Base-by-base conservation (phyloP, 2,329 filamentous ascomycete genomes). In the Claviceps sorghi region DNA sequence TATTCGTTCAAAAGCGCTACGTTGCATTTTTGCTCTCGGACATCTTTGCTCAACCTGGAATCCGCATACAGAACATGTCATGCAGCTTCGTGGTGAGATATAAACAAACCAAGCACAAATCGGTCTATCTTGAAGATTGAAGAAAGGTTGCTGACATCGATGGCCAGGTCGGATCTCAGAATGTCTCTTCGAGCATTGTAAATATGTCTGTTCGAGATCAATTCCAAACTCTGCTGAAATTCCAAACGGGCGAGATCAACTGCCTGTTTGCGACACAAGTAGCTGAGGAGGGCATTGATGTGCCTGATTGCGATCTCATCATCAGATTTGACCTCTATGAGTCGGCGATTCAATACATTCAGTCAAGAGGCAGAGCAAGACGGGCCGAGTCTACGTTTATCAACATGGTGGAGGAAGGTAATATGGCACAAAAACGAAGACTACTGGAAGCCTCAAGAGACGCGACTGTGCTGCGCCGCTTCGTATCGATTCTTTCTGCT, bases 321-420 rank as follows among this genome's bases (percentile, higher is more conserved):
- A 73, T 86, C 54, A 70, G 90, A 2, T 98, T 96, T 61, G 88
- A 97, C 62, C 76, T 95, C 2, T 95, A 89, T 67, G 75, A 77
- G 11, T 96, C 91, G 0, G 82, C 95, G 66, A 97, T 97, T 50
- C 87, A 95, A 62, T 97, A 96, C 63, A 83, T 97, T 21, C 93
- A 98, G 65, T 96, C 90, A 15, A 80, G 88, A 56, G 93, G 93
- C 0, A 80, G 93, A 51, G 93, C 93, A 13, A 79, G 93, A 41
- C 85, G 88, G 60, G 66, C 70, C 0, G 77, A 84, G 52, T 97
- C 93, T 0, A 82, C 78, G 56, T 96, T 91, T 64, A 77, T 90
- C 36, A 87, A 86, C 60, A 90, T 98, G 86, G 64, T 88, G 2
- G 90, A 97, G 62, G 62, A 67, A 1, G 77, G 76, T 8, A 95